A percentile compares a stretch with the other conserved stretches of the same genome.
phyloP scores from a whole-genome alignment of 1,284 basidiomycete species.

The Lignosus rhinocerotis region DNA sequence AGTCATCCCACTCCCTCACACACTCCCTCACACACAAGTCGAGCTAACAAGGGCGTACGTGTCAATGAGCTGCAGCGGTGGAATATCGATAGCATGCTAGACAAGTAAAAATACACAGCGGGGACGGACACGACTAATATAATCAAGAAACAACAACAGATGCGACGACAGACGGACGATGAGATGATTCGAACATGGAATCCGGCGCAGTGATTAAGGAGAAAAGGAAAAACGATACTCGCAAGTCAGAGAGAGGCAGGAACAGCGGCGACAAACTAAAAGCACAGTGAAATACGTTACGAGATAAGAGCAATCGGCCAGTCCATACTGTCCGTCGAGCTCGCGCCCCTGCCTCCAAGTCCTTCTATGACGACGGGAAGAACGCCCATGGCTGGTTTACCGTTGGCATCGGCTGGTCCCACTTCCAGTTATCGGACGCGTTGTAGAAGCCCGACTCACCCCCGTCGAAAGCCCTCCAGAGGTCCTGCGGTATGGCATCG shows the following conservation, averaged over 20 bases:
- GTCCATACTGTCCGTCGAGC: constrained; percentile 2
- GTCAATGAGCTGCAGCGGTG: constrained; percentile 13
- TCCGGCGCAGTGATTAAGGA: constrained; percentile 6
- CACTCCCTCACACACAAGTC: too few relatives aligned
- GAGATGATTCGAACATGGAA: constrained; percentile 9
- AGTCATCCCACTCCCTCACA: too few relatives aligned
- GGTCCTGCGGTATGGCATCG: constrained; percentile 58
- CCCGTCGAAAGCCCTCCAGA: constrained; percentile 72
- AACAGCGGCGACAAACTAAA: constrained; percentile 26
- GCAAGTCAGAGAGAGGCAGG: constrained; percentile 3
- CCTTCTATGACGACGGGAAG: constrained; percentile 36
- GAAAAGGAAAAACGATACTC: constrained; percentile 2
- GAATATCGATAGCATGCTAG: constrained; percentile 39
- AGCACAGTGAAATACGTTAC: constrained; percentile 30
- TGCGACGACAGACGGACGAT: constrained; percentile 31
- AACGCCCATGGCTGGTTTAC: constrained; percentile 74
- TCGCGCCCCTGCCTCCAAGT: not conserved
- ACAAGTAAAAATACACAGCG: constrained; percentile 40
- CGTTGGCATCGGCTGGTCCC: constrained; percentile 64
- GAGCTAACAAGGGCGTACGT: not conserved
- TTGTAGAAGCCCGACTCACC: constrained; percentile 74
- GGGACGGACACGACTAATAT: constrained; percentile 30
- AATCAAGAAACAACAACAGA: constrained; percentile 38
- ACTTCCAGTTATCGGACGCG: constrained; percentile 61
- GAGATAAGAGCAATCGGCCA: constrained; percentile 26